Conservation (phyloP, 2,329 filamentous ascomycete genomes). For the Tolypocladium capitatum region DNA sequence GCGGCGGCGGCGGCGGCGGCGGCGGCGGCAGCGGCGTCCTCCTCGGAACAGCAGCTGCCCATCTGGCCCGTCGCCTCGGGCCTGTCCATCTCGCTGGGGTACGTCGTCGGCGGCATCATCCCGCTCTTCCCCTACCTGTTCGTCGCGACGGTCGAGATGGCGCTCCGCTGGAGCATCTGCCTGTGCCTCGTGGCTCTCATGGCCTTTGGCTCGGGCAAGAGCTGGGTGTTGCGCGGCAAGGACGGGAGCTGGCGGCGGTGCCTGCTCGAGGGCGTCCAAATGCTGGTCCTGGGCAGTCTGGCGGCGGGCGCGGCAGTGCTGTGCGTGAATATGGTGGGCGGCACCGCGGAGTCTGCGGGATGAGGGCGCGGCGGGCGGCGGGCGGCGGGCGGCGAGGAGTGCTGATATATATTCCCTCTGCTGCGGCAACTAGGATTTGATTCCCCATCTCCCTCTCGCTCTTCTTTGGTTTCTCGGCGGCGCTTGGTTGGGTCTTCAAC, state of each 20-base stretch:
- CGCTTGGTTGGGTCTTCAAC: neutral
- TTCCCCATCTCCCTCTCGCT: neutral
- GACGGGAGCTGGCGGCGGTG: slow-evolving; percentile 7
- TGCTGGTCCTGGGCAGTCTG: slow-evolving; percentile 19
- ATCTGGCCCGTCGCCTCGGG: slow-evolving; percentile 34
- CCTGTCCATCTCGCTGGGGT: slow-evolving; percentile 46
- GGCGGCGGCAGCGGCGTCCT: neutral
- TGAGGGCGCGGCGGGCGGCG: neutral
- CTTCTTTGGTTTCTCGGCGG: neutral
- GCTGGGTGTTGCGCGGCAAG: slow-evolving; percentile 20
- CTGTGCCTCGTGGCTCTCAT: slow-evolving; percentile 43
- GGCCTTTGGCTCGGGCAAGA: slow-evolving; percentile 43
- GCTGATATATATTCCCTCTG: neutral
- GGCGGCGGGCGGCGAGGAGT: too few species aligned
- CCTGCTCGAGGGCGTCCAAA: slow-evolving; percentile 18
- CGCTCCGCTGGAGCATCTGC: slow-evolving; percentile 38
- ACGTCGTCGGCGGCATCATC: slow-evolving; percentile 48
- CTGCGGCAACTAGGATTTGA: neutral
- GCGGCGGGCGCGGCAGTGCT: slow-evolving; percentile 18
- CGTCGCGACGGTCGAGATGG: slow-evolving; percentile 20
- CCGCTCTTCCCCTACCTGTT: slow-evolving; percentile 52
- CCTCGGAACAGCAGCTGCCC: slow-evolving; percentile 8
- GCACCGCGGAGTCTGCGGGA: neutral
- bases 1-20: too few species aligned
- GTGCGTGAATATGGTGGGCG: slow-evolving; percentile 15